Percentiles rank a stretch among this genome's conserved stretches.
phyloP scores from a whole-genome alignment of 2,329 filamentous ascomycete genomes.

The Penicillium thymicola region DNA sequence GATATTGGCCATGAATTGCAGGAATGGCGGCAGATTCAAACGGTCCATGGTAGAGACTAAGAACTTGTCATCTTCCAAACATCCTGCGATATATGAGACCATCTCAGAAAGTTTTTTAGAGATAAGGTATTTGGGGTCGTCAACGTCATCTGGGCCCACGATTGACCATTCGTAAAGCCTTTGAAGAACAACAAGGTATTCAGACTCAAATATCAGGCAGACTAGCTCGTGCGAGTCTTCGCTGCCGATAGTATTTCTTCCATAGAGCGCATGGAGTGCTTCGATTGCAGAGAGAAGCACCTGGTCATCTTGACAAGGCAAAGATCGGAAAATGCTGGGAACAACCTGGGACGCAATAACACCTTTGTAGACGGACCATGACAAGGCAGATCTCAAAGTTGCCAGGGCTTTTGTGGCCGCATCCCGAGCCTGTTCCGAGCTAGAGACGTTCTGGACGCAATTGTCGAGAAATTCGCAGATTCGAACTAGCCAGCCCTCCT shows the following conservation, averaged over 20 bases:
- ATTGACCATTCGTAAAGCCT: constrained; percentile 76
- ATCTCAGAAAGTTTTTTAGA: constrained; percentile 95
- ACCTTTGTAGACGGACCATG: constrained; percentile 84
- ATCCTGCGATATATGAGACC: constrained; percentile 78
- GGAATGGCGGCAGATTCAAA: constrained; percentile 68
- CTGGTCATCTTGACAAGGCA: constrained; percentile 66
- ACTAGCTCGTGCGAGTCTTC: constrained; percentile 76
- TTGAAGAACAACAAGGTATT: constrained; percentile 67
- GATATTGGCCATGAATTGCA: constrained; percentile 74
- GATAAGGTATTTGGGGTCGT: constrained; percentile 87
- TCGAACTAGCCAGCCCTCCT: constrained; percentile 83
- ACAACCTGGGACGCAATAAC: constrained; percentile 70
- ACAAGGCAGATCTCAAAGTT: constrained; percentile 73
- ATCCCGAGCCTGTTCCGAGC: constrained; percentile 63
- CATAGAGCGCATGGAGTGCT: constrained; percentile 78
- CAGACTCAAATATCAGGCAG: constrained; percentile 71
- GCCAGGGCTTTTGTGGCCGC: constrained; percentile 75
- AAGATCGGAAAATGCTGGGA: constrained; percentile 65
- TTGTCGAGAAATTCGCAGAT: constrained; percentile 70
- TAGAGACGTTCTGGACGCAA: constrained; percentile 66
- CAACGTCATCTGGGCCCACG: constrained; percentile 75
- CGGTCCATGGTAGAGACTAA: constrained; percentile 56
- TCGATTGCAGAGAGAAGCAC: constrained; percentile 79
- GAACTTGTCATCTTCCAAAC: constrained; percentile 73
- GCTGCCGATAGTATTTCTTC: constrained; percentile 68